Conservation (phyloP, 2,329 filamentous ascomycete genomes). For the Myriosclerotinia duriaeana region DNA sequence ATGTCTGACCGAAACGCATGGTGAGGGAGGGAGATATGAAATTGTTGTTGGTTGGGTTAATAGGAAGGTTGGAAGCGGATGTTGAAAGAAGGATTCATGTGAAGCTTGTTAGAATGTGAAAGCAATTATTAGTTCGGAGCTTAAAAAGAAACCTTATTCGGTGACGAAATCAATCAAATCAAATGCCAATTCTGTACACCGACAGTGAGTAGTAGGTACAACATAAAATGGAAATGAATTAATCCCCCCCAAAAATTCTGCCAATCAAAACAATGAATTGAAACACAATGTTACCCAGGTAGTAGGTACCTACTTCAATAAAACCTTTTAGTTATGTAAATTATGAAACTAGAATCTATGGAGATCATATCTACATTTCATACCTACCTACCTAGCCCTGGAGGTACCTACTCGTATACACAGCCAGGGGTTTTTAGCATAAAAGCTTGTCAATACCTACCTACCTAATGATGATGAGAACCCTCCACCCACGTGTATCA, state of each 20-base stretch:
- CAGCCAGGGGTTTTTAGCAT: too few species aligned
- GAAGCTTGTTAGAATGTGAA: constrained; percentile 11
- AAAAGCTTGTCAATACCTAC: neutral
- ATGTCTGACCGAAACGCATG: constrained; percentile 93
- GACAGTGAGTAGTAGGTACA: too few species aligned
- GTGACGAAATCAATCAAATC: neutral
- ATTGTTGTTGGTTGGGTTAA: constrained; percentile 1
- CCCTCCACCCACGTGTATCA: constrained; percentile 11
- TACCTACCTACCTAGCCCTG: too few species aligned
- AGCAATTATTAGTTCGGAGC: neutral
- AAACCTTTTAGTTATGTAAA: too few species aligned
- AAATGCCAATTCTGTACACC: neutral
- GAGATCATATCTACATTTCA: too few species aligned
- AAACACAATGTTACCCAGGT: neutral
- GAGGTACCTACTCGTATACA: too few species aligned
- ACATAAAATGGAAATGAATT: neutral
- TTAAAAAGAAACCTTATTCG: neutral
- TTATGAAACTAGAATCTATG: constrained; percentile 10
- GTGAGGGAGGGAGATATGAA: constrained; percentile 39
- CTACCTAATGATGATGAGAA: neutral
- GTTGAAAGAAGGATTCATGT: constrained; percentile 13
- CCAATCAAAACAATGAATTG: neutral
- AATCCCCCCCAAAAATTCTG: neutral
- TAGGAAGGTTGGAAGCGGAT: constrained; percentile 5
- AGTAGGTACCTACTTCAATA: too few species aligned